Percentiles rank a stretch among this genome's conserved stretches.
phyloP scores from a whole-genome alignment of 306 rosid species.

The Lagenaria siceraria region DNA sequence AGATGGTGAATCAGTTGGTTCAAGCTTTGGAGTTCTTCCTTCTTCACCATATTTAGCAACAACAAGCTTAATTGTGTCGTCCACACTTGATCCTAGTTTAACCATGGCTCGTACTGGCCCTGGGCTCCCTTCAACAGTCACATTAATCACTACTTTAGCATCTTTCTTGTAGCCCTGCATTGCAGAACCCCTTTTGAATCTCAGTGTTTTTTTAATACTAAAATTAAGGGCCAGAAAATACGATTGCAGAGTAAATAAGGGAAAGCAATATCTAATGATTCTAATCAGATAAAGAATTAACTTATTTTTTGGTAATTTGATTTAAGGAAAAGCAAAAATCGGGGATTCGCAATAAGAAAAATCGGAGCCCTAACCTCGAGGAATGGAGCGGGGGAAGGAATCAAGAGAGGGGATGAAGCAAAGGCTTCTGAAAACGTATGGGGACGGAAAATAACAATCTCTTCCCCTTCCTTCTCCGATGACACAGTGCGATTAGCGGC shows the following conservation, averaged over 20 bases:
- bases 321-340: not conserved
- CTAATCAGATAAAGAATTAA: not conserved
- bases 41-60: constrained; percentile 58
- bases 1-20: constrained; percentile 7
- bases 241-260: no score
- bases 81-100: constrained; percentile 63
- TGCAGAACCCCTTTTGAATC: not conserved
- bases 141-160: constrained; percentile 77
- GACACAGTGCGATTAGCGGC: not conserved
- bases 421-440: constrained; percentile 7
- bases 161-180: constrained; percentile 45
- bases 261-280: not conserved
- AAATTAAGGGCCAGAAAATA: no score
- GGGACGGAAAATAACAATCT: not conserved
- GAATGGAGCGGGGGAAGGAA: not conserved
- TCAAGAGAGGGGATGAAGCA: not conserved
- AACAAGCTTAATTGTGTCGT: constrained; percentile 47
- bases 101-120: constrained; percentile 75
- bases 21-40: constrained; percentile 59
- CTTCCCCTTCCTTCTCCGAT: not conserved
- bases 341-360: not conserved
- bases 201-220: no score
- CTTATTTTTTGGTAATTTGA: not conserved
- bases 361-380: not conserved
- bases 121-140: constrained; percentile 82